phyloP scores from a whole-genome alignment of 805 yeast genomes.

The Suhomyces xylopsoci region DNA sequence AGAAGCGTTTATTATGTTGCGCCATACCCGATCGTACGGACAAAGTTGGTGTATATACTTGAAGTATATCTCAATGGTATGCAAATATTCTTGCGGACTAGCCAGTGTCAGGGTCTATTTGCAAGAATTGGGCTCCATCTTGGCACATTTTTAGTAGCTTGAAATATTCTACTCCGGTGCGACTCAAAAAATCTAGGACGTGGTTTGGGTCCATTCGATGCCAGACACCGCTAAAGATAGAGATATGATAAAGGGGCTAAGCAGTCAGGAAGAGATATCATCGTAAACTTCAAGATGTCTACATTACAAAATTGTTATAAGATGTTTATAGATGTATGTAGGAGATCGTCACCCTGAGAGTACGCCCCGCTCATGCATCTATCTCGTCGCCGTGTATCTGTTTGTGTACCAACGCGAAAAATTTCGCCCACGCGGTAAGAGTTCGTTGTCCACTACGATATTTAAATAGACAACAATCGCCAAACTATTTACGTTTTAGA shows the following conservation, averaged over 20 bases:
- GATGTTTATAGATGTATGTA: neutral
- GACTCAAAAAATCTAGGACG: neutral
- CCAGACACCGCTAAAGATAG: neutral
- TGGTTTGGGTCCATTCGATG: neutral
- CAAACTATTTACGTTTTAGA: neutral
- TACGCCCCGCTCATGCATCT: neutral
- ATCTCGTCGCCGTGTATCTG: neutral
- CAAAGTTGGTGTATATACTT: too few species aligned
- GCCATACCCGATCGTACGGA: too few species aligned
- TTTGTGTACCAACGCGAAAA: constrained; percentile 1
- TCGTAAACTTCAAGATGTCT: neutral
- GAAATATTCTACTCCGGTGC: neutral
- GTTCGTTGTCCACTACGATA: constrained; percentile 4
- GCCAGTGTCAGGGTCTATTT: too few species aligned
- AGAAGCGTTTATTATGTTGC: neutral
- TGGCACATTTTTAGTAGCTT: too few species aligned
- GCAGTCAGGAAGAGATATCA: too few species aligned
- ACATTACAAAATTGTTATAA: too few species aligned
- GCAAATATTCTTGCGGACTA: too few species aligned
- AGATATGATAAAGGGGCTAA: neutral
- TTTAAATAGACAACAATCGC: neutral
- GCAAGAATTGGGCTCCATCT: too few species aligned
- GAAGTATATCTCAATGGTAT: too few species aligned
- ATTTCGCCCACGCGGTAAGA: constrained; percentile 2
- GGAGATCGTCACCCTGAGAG: too few species aligned